A percentile compares a stretch with the other conserved stretches of the same genome.
Conservation (phyloP, 2,329 filamentous ascomycete genomes). For the Penicillium expansum region DNA sequence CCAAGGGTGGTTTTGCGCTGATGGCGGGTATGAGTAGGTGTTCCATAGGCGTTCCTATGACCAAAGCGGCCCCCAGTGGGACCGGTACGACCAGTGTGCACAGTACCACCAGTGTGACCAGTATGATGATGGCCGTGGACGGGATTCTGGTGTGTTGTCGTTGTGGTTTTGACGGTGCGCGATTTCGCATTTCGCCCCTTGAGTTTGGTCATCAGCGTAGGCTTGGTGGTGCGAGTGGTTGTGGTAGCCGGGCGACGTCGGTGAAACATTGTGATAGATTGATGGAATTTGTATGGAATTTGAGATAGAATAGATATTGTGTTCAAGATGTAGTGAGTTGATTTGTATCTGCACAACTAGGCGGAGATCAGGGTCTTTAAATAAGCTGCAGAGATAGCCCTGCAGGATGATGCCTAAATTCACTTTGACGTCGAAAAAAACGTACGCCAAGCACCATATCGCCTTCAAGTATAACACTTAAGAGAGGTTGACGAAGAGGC, state of each 20-base stretch:
- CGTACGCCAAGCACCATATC: constrained; percentile 20
- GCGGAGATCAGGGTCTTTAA: constrained; percentile 1
- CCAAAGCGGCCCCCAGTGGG: background rate
- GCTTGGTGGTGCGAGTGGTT: constrained; percentile 46
- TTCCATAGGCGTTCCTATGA: constrained; percentile 8
- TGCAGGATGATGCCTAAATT: background rate
- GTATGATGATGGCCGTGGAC: background rate
- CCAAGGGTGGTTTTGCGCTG: constrained; percentile 66
- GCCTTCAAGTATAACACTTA: constrained; percentile 5
- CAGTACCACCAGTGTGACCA: background rate
- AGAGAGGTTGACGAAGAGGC: constrained; percentile 11
- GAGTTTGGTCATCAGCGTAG: constrained; percentile 56
- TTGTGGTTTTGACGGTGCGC: constrained; percentile 39
- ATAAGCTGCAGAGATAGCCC: background rate
- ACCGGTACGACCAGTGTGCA: constrained; percentile 30
- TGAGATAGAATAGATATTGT: background rate
- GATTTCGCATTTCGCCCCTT: constrained; percentile 40
- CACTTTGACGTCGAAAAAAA: background rate
- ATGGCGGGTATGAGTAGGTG: constrained; percentile 51
- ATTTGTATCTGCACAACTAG: background rate
- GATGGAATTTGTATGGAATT: background rate
- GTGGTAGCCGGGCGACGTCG: constrained; percentile 25
- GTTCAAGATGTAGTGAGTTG: background rate
- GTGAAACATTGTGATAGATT: constrained; percentile 18
- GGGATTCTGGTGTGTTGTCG: constrained; percentile 35